These are phyloP conservation scores for Pseudozyma tsukubaensis DNA, from an alignment of 1,284 basidiomycete species.

Conservation along the genomic window DNA sequence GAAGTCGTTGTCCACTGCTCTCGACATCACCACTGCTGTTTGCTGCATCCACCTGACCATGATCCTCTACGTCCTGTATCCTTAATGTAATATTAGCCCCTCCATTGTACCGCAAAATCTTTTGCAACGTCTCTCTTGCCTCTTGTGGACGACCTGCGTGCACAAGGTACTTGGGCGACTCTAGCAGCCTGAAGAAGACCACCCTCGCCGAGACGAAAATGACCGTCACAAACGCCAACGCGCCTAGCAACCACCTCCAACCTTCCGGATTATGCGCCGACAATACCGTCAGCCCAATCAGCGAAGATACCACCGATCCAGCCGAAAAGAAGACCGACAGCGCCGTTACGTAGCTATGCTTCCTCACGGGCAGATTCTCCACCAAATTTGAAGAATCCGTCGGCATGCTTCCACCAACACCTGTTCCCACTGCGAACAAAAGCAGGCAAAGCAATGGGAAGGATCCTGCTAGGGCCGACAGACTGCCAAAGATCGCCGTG, in stretches of 20 bases:
- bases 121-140: conserved; percentile 54
- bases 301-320: conserved; percentile 49
- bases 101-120: conserved; percentile 55
- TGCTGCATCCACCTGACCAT: background rate
- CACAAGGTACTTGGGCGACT: conserved; percentile 76
- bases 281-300: conserved; percentile 50
- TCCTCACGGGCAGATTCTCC: conserved; percentile 90
- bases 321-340: conserved; percentile 81
- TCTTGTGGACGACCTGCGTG: conserved; percentile 54
- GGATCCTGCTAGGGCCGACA: conserved; percentile 80
- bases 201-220: conserved; percentile 84
- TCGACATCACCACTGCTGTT: conserved; percentile 11
- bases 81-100: conserved; percentile 32
- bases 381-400: conserved; percentile 94
- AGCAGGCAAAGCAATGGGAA: conserved; percentile 80
- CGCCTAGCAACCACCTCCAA: conserved; percentile 51
- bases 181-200: conserved; percentile 87
- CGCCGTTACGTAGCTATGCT: conserved; percentile 91
- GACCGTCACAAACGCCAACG: conserved; percentile 74
- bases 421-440: conserved; percentile 88
- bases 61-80: conserved; percentile 50
- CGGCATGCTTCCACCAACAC: conserved; percentile 86
- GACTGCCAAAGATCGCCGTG: conserved; percentile 87
- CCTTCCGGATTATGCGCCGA: conserved; percentile 31
- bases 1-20: conserved; percentile 17